Evolutionary conservation across 306 rosid species (phyloP), one percentile per base, ranked within the genome.

Genomic region (Citrullus colocynthis): DNA sequence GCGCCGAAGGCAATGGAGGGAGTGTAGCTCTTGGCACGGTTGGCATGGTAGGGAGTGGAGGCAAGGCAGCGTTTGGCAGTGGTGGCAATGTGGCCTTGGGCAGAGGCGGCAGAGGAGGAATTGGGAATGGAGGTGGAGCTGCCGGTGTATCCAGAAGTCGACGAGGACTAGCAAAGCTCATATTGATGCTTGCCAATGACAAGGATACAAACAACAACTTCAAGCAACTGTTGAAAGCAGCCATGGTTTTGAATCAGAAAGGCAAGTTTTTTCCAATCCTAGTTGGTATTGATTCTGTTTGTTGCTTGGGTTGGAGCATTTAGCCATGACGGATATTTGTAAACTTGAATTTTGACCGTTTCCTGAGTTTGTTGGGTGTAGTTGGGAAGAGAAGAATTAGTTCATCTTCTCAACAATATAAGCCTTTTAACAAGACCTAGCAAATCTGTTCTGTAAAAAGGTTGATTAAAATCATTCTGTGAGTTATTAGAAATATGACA

Each of bases 71-170:
- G 2, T 9, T 65, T 10, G 72, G 28, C 48, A 34, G 49, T 1
- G 84, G 55, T 1, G 86, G 84, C 78, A 83, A 70, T 5, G 86
- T 51, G 67, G 54, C n/a, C 58, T 75, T 37, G 36, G 79, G 83
- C 12, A 75, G 74, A 4, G 77, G 37, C 54, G 67, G 78, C n/a
- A 48, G 75, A 13, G 88, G 80, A 48, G 85, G 82, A 36, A 73
- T 48, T 11, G 79, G 83, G 30, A 78, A 48, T 21, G 84, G 81
- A 13, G 78, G 75, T 79, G 85, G 81, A 78, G 81, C 49, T 28
- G 78, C 74, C 0, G 73, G 74, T 17, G 86, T 71, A 45, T 72
- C 80, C 36, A 86, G 52, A 7, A 86, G 82, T 64, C 75, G 75
- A 15, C 86, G 32, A 56, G n/a, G 73, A 51, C 75, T 81, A 3